Evolutionary conservation across 2,329 filamentous ascomycete genomes (phyloP), one percentile per base, ranked within the genome.

Genomic region (Sporothrix phasma): DNA sequence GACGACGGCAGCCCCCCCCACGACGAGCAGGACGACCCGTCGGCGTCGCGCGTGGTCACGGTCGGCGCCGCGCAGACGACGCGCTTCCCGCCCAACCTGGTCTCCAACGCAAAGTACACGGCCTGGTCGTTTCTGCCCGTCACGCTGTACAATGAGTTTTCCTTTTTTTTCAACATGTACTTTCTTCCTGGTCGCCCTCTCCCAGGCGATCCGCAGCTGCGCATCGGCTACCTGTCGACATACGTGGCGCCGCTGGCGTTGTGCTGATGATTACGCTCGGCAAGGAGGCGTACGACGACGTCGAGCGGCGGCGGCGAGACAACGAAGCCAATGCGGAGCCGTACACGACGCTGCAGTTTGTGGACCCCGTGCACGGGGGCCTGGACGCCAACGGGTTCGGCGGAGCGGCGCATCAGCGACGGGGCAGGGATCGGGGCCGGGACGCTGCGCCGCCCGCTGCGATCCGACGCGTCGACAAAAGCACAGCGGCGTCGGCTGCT

Each of bases 121-220:
- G 86, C 92, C 1, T 88, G 92, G 79, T 96, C 89, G 61, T 99
- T 99, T 75, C 82, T 99, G 15, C 95, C 95, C 2, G 82, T 93
- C 61, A 99, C 94, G 0, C 80, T 99, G 24, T 99, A 97, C 77
- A 97, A 97, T 77, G 94, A 99, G 73, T 99, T 99, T 74, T 97
- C 93, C 66, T 99, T 97, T 79, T 99, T 99, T 78, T 96, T 99
- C 81, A 99, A 99, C 81, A 90, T 97, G 80, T 99, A 99, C 74
- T 99, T 99, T 74, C 80, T 99, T n/a, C 64, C 85, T 97, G 29
- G 94, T 99, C 59, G 95, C 94, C 6, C 77, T 97, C 59, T 97
- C 93, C 43, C 94, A 99, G 76, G 87, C 91, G 49, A 92, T 99
- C 92, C 92, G 3, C 84, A 89, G 24, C 78, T 99, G 63, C 86